Evolutionary conservation across 371 early-diverging fungal genomes (phyloP).

Genomic region (Rhizomucor pusillus): DNA sequence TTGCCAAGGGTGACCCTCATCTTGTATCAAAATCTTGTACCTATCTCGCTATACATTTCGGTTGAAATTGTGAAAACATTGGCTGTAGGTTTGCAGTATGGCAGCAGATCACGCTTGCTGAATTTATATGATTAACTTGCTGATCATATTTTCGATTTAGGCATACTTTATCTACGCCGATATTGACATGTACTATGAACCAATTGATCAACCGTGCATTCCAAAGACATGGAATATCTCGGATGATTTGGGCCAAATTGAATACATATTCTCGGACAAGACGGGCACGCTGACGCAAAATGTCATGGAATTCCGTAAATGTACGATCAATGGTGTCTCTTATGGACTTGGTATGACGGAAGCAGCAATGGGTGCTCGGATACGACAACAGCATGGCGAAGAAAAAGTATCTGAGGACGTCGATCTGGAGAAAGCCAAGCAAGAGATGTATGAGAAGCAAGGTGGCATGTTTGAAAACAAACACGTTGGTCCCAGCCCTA

Average conservation of each 20-base stretch:
- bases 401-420: constrained; percentile 27
- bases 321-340: constrained; percentile 80
- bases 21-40: constrained; percentile 56
- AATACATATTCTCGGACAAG: constrained; percentile 96
- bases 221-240: constrained; percentile 88
- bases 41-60: constrained; percentile 94
- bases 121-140: not conserved
- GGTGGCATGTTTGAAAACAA: constrained; percentile 30
- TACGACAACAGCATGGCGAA: constrained; percentile 9
- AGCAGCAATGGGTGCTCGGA: constrained; percentile 25
- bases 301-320: constrained; percentile 75
- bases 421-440: constrained; percentile 2
- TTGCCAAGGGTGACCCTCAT: constrained; percentile 39
- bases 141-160: constrained; percentile 6
- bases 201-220: constrained; percentile 72
- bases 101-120: not conserved
- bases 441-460: constrained; percentile 38
- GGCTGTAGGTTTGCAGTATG: constrained; percentile 23
- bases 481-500: constrained; percentile 34
- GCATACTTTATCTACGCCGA: constrained; percentile 83
- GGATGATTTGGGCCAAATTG: constrained; percentile 86
- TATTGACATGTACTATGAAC: constrained; percentile 83
- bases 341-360: constrained; percentile 65
- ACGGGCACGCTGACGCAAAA: constrained; percentile 82
- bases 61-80: constrained; percentile 87